A percentile compares a stretch with the other conserved stretches of the same genome.
These are phyloP conservation scores for Pulveroboletus sp. DNA, from an alignment of 768 basidiomycete genomes.

Conservation along the genomic window DNA sequence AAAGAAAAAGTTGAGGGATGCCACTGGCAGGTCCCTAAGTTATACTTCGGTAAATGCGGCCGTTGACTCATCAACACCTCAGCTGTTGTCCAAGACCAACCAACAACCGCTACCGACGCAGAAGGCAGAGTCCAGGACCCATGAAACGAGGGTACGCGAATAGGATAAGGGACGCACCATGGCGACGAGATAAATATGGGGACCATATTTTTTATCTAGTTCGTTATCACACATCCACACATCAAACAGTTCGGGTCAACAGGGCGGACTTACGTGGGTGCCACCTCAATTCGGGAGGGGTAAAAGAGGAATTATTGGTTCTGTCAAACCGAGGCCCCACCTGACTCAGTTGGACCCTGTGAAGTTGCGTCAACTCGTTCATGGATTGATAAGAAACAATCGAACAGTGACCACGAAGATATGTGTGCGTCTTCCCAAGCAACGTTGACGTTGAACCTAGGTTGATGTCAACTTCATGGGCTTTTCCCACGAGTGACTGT, in stretches of 20 bases:
- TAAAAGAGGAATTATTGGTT: slow-evolving; percentile 19
- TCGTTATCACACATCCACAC: slow-evolving; percentile 16
- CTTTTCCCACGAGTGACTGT: slow-evolving; percentile 22
- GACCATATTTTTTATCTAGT: neutral
- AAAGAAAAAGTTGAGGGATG: neutral
- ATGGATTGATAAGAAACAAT: slow-evolving; percentile 24
- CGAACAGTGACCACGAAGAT: slow-evolving; percentile 14
- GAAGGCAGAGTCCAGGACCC: too few relatives aligned
- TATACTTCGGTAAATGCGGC: neutral
- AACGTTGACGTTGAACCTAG: slow-evolving; percentile 9
- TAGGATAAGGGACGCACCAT: slow-evolving; percentile 6
- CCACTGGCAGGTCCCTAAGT: neutral
- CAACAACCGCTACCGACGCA: neutral
- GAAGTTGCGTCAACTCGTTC: slow-evolving; percentile 15
- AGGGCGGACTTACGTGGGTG: slow-evolving; percentile 21
- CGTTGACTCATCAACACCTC: neutral
- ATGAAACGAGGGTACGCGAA: too few relatives aligned
- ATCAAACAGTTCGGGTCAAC: slow-evolving; percentile 6
- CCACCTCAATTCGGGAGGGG: slow-evolving; percentile 14
- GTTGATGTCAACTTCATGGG: too few relatives aligned
- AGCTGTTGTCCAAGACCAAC: neutral
- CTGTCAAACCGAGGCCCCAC: slow-evolving; percentile 25
- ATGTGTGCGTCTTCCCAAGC: slow-evolving; percentile 17
- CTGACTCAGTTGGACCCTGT: slow-evolving; percentile 25
- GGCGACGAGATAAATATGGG: slow-evolving; percentile 18